Evolutionary conservation across 352 stramenopile genomes (phyloP).

Genomic region (Globisporangium acanthophoron): DNA sequence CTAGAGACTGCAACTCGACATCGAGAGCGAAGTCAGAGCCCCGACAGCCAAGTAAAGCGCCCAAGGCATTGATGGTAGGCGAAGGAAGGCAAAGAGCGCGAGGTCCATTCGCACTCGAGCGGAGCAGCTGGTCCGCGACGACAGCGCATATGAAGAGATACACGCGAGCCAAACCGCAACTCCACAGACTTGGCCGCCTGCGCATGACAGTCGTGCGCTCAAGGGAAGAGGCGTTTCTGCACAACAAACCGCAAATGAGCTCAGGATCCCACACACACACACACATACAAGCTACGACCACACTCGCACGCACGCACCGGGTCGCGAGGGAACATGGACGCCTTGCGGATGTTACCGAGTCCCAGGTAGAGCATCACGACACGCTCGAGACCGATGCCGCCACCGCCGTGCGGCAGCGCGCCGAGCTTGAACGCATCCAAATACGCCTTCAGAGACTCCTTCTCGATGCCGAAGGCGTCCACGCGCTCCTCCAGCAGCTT

Average conservation of each 20-base stretch:
- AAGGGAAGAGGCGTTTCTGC: constrained; percentile 64
- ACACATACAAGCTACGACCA: not conserved
- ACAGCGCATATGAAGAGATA: no score
- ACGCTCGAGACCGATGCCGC: constrained; percentile 98
- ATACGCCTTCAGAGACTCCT: constrained; percentile 93
- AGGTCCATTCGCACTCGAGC: no score
- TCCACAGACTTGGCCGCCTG: no score
- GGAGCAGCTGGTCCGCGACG: no score
- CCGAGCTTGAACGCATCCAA: constrained; percentile 98
- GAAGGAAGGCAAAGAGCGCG: no score
- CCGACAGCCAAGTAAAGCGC: no score
- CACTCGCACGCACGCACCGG: constrained; percentile 43
- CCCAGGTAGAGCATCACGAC: constrained; percentile 99
- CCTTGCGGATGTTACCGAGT: constrained; percentile 98
- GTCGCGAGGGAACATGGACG: constrained; percentile 98
- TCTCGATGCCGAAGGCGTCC: constrained; percentile 76
- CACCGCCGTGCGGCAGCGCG: constrained; percentile 96
- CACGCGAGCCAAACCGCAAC: no score
- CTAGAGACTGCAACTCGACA: no score
- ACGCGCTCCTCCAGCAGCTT: constrained; percentile 92
- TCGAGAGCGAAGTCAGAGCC: no score
- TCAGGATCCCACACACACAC: not conserved
- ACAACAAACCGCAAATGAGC: constrained; percentile 9
- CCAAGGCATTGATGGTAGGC: no score
- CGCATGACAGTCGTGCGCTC: constrained; percentile 8